Evolutionary conservation across 441 rosid genomes (phyloP).

Genomic region (Viola pubescens): DNA sequence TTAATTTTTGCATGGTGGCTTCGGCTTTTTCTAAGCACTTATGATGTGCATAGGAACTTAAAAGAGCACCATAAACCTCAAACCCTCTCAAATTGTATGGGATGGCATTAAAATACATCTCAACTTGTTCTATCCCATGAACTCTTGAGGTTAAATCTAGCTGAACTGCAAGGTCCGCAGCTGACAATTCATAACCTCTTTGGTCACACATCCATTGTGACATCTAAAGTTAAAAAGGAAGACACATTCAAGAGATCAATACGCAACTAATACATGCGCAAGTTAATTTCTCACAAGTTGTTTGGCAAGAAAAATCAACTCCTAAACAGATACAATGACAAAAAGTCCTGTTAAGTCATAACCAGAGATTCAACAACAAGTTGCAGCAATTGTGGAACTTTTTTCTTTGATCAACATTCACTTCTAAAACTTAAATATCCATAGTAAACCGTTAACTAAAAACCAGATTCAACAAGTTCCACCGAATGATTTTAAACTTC

Average conservation of each 20-base stretch:
- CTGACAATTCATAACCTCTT: background rate
- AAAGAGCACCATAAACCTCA: constrained; percentile 1
- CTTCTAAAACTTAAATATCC: too few relatives aligned
- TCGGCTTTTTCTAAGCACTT: background rate
- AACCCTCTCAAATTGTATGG: background rate
- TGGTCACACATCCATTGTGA: constrained; percentile 1
- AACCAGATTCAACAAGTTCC: too few relatives aligned
- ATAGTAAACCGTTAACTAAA: too few relatives aligned
- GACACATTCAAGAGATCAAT: too few relatives aligned
- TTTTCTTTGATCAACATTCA: too few relatives aligned
- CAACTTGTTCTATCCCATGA: constrained; percentile 3
- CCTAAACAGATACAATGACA: too few relatives aligned
- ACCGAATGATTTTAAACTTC: too few relatives aligned
- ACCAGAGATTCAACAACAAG: too few relatives aligned
- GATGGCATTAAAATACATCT: background rate
- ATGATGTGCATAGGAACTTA: background rate
- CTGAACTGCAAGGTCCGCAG: background rate
- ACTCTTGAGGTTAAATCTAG: constrained; percentile 1
- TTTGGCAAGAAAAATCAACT: too few relatives aligned
- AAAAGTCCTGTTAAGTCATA: too few relatives aligned
- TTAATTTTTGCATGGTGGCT: constrained; percentile 3
- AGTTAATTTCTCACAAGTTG: too few relatives aligned
- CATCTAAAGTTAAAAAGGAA: constrained; percentile 17
- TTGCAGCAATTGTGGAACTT: background rate
- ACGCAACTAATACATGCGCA: too few relatives aligned